A percentile compares a stretch with the other conserved stretches of the same genome.
Evolutionary conservation across 768 basidiomycete genomes (phyloP).

Genomic region (Pleurotus djamor): DNA sequence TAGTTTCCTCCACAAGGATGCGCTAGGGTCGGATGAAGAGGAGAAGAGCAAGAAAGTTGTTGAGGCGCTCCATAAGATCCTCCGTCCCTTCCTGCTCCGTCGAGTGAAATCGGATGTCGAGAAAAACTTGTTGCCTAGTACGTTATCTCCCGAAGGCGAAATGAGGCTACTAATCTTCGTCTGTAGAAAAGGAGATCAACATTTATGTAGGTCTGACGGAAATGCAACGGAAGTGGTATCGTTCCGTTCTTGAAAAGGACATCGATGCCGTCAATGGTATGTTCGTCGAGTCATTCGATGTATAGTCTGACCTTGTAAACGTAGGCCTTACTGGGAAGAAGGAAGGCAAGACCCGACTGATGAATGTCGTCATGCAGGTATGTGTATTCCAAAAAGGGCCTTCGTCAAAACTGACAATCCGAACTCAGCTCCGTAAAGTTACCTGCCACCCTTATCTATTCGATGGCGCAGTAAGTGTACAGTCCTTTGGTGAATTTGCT

Average conservation of each 20-base stretch:
- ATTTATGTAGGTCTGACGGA: constrained; percentile 96
- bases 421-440: constrained; percentile 78
- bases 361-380: constrained; percentile 99
- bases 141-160: constrained; percentile 15
- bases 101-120: constrained; percentile 97
- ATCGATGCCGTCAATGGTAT: constrained; percentile 96
- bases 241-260: constrained; percentile 93
- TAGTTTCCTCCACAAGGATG: constrained; percentile 90
- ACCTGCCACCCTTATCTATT: constrained; percentile 92
- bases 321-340: constrained; percentile 92
- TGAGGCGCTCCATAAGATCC: constrained; percentile 94
- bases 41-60: constrained; percentile 92
- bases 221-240: constrained; percentile 99
- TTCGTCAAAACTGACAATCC: neutral
- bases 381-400: neutral
- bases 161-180: constrained; percentile 2
- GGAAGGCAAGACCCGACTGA: constrained; percentile 94
- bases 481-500: neutral
- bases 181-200: constrained; percentile 93
- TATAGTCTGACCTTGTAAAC: neutral
- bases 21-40: constrained; percentile 59
- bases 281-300: constrained; percentile 11
- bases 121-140: constrained; percentile 91
- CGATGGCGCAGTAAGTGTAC: constrained; percentile 72
- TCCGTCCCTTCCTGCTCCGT: constrained; percentile 90